Conservation (phyloP, 2,329 filamentous ascomycete species). For the Fusarium odoratissimum region DNA sequence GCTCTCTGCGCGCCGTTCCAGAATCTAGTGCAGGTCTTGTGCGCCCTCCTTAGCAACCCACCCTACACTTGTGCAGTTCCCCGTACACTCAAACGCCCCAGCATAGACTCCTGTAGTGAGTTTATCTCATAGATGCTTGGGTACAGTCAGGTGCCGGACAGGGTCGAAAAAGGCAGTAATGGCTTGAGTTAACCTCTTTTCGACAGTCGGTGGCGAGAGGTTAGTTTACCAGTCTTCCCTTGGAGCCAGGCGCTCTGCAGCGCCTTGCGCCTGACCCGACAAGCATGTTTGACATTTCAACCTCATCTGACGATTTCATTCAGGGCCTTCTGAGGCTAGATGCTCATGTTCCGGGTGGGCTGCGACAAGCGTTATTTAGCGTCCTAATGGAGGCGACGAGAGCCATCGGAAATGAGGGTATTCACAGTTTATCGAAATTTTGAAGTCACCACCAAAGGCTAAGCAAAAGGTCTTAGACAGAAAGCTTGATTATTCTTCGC, state of each 20-base stretch:
- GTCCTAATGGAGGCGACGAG: not conserved
- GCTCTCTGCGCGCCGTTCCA: slow-evolving; percentile 21
- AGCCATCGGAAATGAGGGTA: slow-evolving; percentile 8
- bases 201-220: not conserved
- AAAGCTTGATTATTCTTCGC: not conserved
- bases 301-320: slow-evolving; percentile 1
- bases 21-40: slow-evolving; percentile 7
- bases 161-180: slow-evolving; percentile 1
- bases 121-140: not conserved
- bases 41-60: not conserved
- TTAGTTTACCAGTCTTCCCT: not conserved
- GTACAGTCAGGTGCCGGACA: not conserved
- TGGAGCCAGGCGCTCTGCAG: slow-evolving; percentile 2
- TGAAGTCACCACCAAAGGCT: not conserved
- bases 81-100: slow-evolving; percentile 30
- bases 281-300: slow-evolving; percentile 28
- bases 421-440: not conserved
- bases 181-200: slow-evolving; percentile 1
- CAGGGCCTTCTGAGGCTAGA: not conserved
- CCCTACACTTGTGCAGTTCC: slow-evolving; percentile 18
- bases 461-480: not conserved
- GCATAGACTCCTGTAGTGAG: not conserved
- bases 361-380: not conserved
- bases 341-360: not conserved
- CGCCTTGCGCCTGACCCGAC: slow-evolving; percentile 3